Percentiles rank a stretch among this genome's conserved stretches.
These are phyloP conservation scores for Hymenoscyphus scutula DNA, from an alignment of 2,329 filamentous ascomycete species.

Conservation along the genomic window DNA sequence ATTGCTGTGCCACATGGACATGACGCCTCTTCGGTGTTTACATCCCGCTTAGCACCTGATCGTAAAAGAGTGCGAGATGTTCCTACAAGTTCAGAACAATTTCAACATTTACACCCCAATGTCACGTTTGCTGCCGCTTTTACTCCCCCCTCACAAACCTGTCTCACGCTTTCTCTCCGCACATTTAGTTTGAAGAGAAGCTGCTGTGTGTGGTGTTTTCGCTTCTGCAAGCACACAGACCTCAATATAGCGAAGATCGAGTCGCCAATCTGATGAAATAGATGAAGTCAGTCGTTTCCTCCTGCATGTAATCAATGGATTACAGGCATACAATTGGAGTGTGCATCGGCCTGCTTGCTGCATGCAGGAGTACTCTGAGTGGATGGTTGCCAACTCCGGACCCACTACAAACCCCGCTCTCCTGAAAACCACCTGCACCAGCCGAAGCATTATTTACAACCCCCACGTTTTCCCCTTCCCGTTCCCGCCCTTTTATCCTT, in stretches of 20 bases:
- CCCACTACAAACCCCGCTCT: too few relatives aligned
- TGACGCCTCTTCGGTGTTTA: not conserved
- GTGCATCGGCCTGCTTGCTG: not conserved
- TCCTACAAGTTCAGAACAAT: too few relatives aligned
- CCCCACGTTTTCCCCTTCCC: conserved; percentile 4
- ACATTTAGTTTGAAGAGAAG: not conserved
- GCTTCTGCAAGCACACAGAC: conserved; percentile 30
- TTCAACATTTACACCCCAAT: too few relatives aligned
- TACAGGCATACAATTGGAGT: not conserved
- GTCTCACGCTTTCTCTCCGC: not conserved
- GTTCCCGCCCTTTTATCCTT: not conserved
- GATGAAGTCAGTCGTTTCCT: not conserved
- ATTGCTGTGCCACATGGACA: not conserved
- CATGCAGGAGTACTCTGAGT: not conserved
- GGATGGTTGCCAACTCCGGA: too few relatives aligned
- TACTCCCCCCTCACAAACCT: too few relatives aligned
- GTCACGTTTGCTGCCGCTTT: too few relatives aligned
- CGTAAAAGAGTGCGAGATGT: too few relatives aligned
- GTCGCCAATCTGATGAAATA: conserved; percentile 29
- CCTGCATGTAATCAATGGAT: conserved; percentile 11
- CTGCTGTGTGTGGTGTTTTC: not conserved
- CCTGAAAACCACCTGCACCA: not conserved
- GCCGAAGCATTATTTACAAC: not conserved
- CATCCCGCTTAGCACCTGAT: not conserved
- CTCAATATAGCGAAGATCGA: conserved; percentile 20